Base-by-base conservation (phyloP, 1,139 yeast species). In the Saccharomyces hybrid region DNA sequence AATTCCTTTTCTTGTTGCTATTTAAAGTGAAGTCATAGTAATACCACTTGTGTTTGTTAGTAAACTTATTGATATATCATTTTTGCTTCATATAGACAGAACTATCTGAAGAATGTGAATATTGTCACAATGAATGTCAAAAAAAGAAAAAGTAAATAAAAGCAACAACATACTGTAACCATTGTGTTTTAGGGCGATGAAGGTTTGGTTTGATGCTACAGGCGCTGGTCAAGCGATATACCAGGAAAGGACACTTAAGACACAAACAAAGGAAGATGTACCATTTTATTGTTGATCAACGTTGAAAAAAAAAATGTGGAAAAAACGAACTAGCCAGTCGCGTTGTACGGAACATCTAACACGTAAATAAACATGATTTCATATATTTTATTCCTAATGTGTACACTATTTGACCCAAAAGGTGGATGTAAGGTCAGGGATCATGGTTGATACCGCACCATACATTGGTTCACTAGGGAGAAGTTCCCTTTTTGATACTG, bases 1-100 rank as follows among this genome's bases (percentile, higher is more conserved):
- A 69, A 56, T 58, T 62, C 64, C 59, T 64, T 55, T 55, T 68
- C 70, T 54, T 57, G 44, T 38, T 38, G 44, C 44, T 38, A 38
- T 19, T 38, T 38, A 8, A 16, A 38, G 16, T 9, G 3, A 16
- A 19, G 25, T 38, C 25, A 19, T 16, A 13, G 19, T 16, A 19
- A 19, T 14, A 16, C 26, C 25, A 38, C 19, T 16, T 19, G 25
- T 9, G 16, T 16, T 38, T 9, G 44, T 38, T 38, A 38, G 44
- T 38, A 38, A 38, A 38, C 13, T 11, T 38, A 19, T 38, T 16
- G 13, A 38, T 4, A 38, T 38, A 38, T 16, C 9, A 2, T 25
- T 11, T 16, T 34, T 3, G 9, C 41, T 34, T 38, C 44, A 38
- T 11, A 16, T 16, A 16, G 6, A 16, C 25, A 16, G 19, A 14